Conservation (phyloP, 148 eudicot species). For the Silene conica region DNA sequence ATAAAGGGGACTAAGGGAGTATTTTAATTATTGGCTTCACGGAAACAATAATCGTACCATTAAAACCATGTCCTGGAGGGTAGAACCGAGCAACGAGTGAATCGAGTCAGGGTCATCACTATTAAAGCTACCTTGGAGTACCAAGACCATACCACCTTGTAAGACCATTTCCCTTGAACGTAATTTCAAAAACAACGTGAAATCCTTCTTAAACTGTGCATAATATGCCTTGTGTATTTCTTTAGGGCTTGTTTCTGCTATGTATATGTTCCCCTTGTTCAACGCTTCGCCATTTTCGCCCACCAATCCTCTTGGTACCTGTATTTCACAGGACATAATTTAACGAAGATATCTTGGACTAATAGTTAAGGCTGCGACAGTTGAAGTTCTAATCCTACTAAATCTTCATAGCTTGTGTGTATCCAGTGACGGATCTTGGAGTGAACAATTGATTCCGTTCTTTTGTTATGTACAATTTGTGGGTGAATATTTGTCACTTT, state of each 20-base stretch:
- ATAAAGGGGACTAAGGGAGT: too few relatives aligned
- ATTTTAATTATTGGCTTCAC: too few relatives aligned
- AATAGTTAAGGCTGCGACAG: too few relatives aligned
- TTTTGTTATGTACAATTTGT: too few relatives aligned
- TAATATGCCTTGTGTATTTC: slow-evolving; percentile 38
- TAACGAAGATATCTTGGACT: too few relatives aligned
- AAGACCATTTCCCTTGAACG: slow-evolving; percentile 41
- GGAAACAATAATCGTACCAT: slow-evolving; percentile 19
- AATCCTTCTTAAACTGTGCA: slow-evolving; percentile 41
- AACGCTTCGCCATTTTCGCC: slow-evolving; percentile 19
- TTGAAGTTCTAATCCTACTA: too few relatives aligned
- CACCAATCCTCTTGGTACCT: slow-evolving; percentile 46
- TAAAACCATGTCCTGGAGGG: slow-evolving; percentile 30
- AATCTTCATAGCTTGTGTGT: too few relatives aligned
- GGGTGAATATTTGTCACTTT: too few relatives aligned
- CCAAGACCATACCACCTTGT: slow-evolving; percentile 47
- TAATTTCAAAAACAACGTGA: slow-evolving; percentile 35
- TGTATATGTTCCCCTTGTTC: slow-evolving; percentile 37
- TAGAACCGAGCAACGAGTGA: slow-evolving; percentile 25
- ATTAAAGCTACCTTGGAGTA: slow-evolving; percentile 30
- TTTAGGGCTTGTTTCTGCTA: slow-evolving; percentile 32
- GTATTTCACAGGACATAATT: neutral
- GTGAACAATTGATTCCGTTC: too few relatives aligned
- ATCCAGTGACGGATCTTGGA: too few relatives aligned
- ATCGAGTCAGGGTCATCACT: slow-evolving; percentile 16